These are phyloP conservation scores for Wallacemonas rigidus DNA, from an alignment of 208 protist species.

Conservation along the genomic window DNA sequence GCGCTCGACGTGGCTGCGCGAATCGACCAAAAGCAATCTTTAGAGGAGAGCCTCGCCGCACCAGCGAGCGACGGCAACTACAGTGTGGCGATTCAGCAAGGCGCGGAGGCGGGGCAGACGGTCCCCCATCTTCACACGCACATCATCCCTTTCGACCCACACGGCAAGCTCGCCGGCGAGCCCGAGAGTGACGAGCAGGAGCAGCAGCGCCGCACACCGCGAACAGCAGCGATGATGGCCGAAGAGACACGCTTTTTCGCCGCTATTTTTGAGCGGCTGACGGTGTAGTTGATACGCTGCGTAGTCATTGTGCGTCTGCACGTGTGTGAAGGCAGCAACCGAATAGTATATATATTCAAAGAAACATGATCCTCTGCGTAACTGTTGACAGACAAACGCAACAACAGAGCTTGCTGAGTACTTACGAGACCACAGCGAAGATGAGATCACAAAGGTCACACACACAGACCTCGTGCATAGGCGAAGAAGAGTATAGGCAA, in stretches of 20 bases:
- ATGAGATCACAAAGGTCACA: too few species aligned
- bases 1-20: conserved; percentile 41
- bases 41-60: not conserved
- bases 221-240: conserved; percentile 53
- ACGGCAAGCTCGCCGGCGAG: conserved; percentile 62
- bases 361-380: too few species aligned
- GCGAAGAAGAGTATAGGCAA: too few species aligned
- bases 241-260: conserved; percentile 52
- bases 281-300: not conserved
- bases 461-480: too few species aligned
- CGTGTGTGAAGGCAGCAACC: not conserved
- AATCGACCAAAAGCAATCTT: not conserved
- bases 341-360: too few species aligned
- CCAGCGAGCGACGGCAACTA: conserved; percentile 35
- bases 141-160: conserved; percentile 81
- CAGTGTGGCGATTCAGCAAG: conserved; percentile 83
- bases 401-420: too few species aligned
- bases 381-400: too few species aligned
- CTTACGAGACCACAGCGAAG: too few species aligned
- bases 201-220: conserved; percentile 49
- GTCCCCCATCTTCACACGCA: conserved; percentile 84
- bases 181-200: conserved; percentile 67
- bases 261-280: conserved; percentile 40
- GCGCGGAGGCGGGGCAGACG: conserved; percentile 72
- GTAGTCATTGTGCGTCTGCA: not conserved